Percentiles rank a stretch among this genome's conserved stretches.
phyloP scores from a whole-genome alignment of 1,284 basidiomycete species.

The Rhodotorula sp. region DNA sequence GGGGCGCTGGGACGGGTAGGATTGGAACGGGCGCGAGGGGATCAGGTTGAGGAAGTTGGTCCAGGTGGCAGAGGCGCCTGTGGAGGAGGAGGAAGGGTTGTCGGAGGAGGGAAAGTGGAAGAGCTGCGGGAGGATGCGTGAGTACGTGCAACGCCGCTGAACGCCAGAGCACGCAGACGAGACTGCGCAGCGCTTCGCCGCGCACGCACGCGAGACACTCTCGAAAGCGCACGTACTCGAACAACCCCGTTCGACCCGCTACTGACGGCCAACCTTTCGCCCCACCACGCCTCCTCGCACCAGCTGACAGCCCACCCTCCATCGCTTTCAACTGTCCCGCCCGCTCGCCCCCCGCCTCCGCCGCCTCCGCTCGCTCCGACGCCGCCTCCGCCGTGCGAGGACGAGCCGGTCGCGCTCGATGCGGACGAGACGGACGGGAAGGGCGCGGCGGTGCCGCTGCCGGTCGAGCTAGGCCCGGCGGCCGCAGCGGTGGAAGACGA shows the following conservation, averaged over 20 bases:
- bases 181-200: too few species aligned
- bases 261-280: slow-evolving; percentile 75
- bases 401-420: background rate
- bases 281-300: slow-evolving; percentile 94
- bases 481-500: background rate
- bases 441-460: background rate
- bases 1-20: slow-evolving; percentile 24
- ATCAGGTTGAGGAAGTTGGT: slow-evolving; percentile 48
- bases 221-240: slow-evolving; percentile 59
- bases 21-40: slow-evolving; percentile 38
- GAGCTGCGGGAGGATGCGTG: slow-evolving; percentile 48
- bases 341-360: slow-evolving; percentile 7
- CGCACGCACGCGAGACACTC: too few species aligned
- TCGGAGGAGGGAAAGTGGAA: slow-evolving; percentile 52
- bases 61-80: slow-evolving; percentile 10
- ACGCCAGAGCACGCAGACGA: too few species aligned
- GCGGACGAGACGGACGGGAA: slow-evolving; percentile 5
- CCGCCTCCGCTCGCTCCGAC: background rate
- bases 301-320: slow-evolving; percentile 90
- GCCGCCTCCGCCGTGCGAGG: background rate
- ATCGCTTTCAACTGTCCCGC: slow-evolving; percentile 58
- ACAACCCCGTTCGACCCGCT: slow-evolving; percentile 70
- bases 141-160: too few species aligned
- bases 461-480: background rate
- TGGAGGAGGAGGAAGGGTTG: background rate